These are phyloP conservation scores for Lactarius indigo DNA, from an alignment of 768 basidiomycete genomes.

Conservation along the genomic window DNA sequence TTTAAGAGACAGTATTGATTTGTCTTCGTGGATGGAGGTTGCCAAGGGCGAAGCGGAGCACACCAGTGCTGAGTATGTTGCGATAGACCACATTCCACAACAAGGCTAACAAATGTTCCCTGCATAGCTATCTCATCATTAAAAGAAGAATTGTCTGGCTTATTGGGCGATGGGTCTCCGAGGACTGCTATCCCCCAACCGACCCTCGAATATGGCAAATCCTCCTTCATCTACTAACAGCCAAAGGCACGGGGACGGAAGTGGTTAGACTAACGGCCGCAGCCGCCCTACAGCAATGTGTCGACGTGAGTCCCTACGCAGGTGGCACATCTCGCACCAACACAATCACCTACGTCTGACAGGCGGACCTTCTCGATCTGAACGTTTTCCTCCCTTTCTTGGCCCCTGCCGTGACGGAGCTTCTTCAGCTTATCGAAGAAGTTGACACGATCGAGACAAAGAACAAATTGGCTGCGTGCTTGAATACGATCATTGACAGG, in stretches of 20 bases:
- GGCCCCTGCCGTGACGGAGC: constrained; percentile 52
- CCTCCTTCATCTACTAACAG: constrained; percentile 69
- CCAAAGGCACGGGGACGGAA: constrained; percentile 69
- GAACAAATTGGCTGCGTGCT: constrained; percentile 60
- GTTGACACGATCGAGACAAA: constrained; percentile 76
- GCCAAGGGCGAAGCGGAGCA: constrained; percentile 56
- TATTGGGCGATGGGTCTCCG: constrained; percentile 83
- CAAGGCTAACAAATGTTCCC: constrained; percentile 5
- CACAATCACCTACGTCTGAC: neutral
- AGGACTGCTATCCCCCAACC: constrained; percentile 56
- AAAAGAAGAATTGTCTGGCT: constrained; percentile 96
- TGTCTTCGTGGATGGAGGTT: constrained; percentile 64
- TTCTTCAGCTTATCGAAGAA: constrained; percentile 69
- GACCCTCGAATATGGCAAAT: constrained; percentile 76
- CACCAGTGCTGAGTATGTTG: constrained; percentile 53
- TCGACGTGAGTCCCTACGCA: constrained; percentile 65
- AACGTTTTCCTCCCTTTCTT: constrained; percentile 69
- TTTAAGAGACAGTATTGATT: constrained; percentile 60
- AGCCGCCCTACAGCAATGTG: constrained; percentile 71
- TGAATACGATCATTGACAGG: constrained; percentile 66
- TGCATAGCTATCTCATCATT: constrained; percentile 76
- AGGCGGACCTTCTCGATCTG: constrained; percentile 66
- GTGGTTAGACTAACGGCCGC: constrained; percentile 88
- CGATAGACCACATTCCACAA: neutral
- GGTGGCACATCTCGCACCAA: neutral